Conservation (phyloP, 2,329 filamentous ascomycete species). For the Xylariales sp. region DNA sequence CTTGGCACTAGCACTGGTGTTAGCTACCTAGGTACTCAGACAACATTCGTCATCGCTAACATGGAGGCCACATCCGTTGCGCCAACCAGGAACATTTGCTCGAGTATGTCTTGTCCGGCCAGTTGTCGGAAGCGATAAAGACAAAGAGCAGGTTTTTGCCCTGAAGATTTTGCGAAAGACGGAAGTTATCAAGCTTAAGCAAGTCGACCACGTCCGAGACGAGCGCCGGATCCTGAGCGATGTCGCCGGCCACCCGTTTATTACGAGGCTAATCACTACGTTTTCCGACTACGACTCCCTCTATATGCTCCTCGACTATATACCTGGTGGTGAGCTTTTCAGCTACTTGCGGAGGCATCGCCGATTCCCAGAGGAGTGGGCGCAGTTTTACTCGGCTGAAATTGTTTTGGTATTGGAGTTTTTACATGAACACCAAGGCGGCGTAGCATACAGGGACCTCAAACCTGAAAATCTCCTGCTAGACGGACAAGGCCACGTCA, state of each 20-base stretch:
- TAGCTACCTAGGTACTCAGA: not conserved
- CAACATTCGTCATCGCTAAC: conserved; percentile 15
- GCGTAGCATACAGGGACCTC: conserved; percentile 82
- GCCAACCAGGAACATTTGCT: conserved; percentile 76
- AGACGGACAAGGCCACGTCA: conserved; percentile 81
- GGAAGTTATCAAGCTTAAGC: conserved; percentile 82
- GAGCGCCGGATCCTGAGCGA: conserved; percentile 82
- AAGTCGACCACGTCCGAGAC: conserved; percentile 87
- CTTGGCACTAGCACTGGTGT: not conserved
- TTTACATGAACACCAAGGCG: conserved; percentile 81
- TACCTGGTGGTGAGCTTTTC: conserved; percentile 86
- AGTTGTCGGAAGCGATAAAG: conserved; percentile 62
- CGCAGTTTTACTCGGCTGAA: conserved; percentile 85
- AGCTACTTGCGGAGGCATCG: conserved; percentile 82
- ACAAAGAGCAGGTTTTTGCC: conserved; percentile 77
- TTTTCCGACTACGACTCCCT: conserved; percentile 83
- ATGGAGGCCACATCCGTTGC: conserved; percentile 13
- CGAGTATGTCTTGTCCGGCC: conserved; percentile 82
- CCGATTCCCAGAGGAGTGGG: conserved; percentile 81
- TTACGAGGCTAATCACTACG: conserved; percentile 80
- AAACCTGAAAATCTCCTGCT: conserved; percentile 87
- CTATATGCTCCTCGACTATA: conserved; percentile 86
- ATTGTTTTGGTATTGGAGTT: conserved; percentile 85
- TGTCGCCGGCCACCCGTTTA: conserved; percentile 84
- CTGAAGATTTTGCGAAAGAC: conserved; percentile 82